phyloP scores from a whole-genome alignment of 352 stramenopile species.

The Phytopythium vexans region DNA sequence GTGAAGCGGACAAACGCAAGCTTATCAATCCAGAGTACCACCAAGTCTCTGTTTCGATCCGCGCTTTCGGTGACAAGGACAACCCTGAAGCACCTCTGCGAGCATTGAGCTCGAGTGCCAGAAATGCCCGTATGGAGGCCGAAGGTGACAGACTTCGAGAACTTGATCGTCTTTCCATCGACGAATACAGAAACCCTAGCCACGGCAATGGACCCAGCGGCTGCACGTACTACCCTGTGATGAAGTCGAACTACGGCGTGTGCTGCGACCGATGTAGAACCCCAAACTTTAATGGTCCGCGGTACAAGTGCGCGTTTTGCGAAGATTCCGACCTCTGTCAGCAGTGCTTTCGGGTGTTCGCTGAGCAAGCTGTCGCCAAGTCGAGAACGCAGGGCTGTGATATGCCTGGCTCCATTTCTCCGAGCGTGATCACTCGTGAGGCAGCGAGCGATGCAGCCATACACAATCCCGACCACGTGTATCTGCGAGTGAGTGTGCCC shows the following conservation, averaged over 20 bases:
- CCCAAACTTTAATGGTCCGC: constrained; percentile 30
- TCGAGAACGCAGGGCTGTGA: neutral
- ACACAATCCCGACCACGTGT: constrained; percentile 38
- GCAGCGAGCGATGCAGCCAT: neutral
- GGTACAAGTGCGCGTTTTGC: constrained; percentile 58
- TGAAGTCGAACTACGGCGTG: constrained; percentile 34
- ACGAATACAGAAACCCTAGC: neutral
- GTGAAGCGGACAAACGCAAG: constrained; percentile 2
- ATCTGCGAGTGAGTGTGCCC: constrained; percentile 33
- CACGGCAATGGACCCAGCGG: neutral
- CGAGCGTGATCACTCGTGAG: too few relatives aligned
- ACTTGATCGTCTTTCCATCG: neutral
- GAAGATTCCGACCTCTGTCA: constrained; percentile 48
- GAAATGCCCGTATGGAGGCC: neutral
- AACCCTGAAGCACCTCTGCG: constrained; percentile 5
- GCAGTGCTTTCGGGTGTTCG: constrained; percentile 32
- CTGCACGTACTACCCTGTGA: constrained; percentile 28
- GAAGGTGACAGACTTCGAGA: neutral
- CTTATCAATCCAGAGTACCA: constrained; percentile 30
- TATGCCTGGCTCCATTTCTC: neutral
- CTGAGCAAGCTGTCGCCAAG: constrained; percentile 9
- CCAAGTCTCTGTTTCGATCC: constrained; percentile 15
- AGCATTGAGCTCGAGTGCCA: neutral
- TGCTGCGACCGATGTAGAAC: constrained; percentile 40
- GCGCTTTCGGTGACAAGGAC: constrained; percentile 21